phyloP scores from a whole-genome alignment of 2,329 filamentous ascomycete species.

The Cladobotryum mycophilum region DNA sequence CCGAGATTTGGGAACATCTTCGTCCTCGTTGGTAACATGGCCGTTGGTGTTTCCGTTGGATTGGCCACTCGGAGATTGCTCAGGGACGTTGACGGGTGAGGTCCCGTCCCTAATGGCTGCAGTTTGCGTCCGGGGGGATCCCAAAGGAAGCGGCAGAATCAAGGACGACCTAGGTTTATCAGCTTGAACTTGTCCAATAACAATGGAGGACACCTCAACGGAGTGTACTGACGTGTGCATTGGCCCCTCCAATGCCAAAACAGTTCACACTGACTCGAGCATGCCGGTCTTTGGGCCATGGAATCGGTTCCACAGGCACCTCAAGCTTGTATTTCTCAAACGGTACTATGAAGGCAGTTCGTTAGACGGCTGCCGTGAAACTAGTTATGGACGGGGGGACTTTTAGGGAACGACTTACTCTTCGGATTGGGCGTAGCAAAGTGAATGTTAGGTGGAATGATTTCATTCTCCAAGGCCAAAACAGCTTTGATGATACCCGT shows the following conservation, averaged over 20 bases:
- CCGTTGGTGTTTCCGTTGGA: too few species aligned
- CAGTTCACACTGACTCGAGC: constrained; percentile 23
- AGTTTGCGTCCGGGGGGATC: too few species aligned
- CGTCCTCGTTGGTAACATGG: too few species aligned
- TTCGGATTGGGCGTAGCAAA: constrained; percentile 6
- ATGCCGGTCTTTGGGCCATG: constrained; percentile 19
- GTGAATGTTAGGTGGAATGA: constrained; percentile 22
- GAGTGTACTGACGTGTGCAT: constrained; percentile 23
- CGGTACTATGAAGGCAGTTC: constrained; percentile 15
- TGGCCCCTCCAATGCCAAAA: constrained; percentile 32
- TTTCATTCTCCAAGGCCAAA: constrained; percentile 21
- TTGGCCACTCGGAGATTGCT: too few species aligned
- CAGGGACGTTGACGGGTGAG: too few species aligned
- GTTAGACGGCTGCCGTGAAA: too few species aligned
- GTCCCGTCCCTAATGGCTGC: too few species aligned
- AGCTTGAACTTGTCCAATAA: not conserved
- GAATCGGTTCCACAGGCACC: constrained; percentile 18
- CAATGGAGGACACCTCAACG: too few species aligned
- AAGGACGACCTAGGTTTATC: not conserved
- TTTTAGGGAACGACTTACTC: not conserved
- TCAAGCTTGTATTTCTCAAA: constrained; percentile 19
- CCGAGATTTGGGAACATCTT: too few species aligned
- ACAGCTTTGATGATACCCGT: constrained; percentile 25
- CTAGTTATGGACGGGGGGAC: too few species aligned
- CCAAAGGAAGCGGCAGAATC: too few species aligned